Evolutionary conservation across 2,329 filamentous ascomycete genomes (phyloP).

Genomic region (Aspergillus sclerotialis): DNA sequence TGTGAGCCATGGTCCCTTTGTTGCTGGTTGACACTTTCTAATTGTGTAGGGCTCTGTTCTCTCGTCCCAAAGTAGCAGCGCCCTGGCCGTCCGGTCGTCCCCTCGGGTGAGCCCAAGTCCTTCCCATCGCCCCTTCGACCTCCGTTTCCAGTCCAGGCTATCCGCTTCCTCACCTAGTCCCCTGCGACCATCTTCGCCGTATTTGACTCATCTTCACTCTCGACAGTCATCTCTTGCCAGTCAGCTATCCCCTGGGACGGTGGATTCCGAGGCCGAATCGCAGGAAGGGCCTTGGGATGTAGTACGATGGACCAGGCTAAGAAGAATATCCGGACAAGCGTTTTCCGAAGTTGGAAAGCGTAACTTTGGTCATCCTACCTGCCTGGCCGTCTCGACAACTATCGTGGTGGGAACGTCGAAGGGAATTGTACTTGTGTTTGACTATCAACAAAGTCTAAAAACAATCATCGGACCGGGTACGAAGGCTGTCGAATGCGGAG

Average conservation of each 20-base stretch:
- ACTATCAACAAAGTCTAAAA: constrained; percentile 93
- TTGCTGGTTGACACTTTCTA: constrained; percentile 45
- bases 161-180: constrained; percentile 55
- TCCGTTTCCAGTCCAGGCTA: constrained; percentile 84
- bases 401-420: constrained; percentile 92
- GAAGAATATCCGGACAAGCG: constrained; percentile 78
- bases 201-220: constrained; percentile 68
- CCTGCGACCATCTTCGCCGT: constrained; percentile 68
- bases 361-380: constrained; percentile 87
- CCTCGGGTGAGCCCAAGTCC: constrained; percentile 67
- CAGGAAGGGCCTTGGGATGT: constrained; percentile 89
- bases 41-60: constrained; percentile 44
- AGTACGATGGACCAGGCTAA: constrained; percentile 88
- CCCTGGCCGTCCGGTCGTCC: constrained; percentile 62
- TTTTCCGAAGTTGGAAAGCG: constrained; percentile 90
- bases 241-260: constrained; percentile 53
- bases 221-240: constrained; percentile 74
- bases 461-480: constrained; percentile 89
- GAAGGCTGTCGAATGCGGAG: constrained; percentile 85
- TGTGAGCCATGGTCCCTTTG: constrained; percentile 50
- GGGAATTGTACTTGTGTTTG: constrained; percentile 89
- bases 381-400: constrained; percentile 76
- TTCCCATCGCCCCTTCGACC: constrained; percentile 87
- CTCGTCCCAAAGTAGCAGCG: constrained; percentile 65
- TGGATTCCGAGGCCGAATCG: constrained; percentile 59